phyloP scores from a whole-genome alignment of 2,329 filamentous ascomycete species.

The Berkeleyomyces rouxiae region DNA sequence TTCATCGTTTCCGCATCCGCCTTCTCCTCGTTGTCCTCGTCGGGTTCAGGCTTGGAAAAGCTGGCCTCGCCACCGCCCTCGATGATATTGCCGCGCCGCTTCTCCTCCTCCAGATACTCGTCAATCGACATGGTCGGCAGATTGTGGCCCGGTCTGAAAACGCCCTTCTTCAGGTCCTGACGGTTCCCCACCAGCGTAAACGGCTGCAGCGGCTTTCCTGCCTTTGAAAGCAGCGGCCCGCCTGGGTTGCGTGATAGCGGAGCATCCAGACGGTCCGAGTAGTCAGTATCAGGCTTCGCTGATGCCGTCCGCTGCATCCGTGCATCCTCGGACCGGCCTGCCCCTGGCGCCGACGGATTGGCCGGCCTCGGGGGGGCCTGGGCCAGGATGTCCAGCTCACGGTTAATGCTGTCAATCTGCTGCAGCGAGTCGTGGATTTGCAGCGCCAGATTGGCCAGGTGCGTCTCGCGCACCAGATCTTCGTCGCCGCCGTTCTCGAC shows the following conservation, averaged over 20 bases:
- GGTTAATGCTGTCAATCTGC: slow-evolving; percentile 68
- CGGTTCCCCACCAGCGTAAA: slow-evolving; percentile 73
- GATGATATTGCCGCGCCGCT: slow-evolving; percentile 68
- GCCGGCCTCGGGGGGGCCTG: slow-evolving; percentile 43
- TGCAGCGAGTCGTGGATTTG: slow-evolving; percentile 69
- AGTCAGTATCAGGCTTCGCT: slow-evolving; percentile 30
- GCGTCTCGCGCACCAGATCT: slow-evolving; percentile 60
- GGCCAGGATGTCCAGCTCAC: slow-evolving; percentile 69
- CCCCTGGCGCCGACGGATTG: slow-evolving; percentile 25
- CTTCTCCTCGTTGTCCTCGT: slow-evolving; percentile 83
- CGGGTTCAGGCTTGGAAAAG: slow-evolving; percentile 49
- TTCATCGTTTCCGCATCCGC: slow-evolving; percentile 86
- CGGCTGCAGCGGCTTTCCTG: slow-evolving; percentile 75
- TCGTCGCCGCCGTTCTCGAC: slow-evolving; percentile 53
- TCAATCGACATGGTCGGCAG: slow-evolving; percentile 96
- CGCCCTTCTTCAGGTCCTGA: slow-evolving; percentile 57
- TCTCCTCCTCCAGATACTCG: slow-evolving; percentile 90
- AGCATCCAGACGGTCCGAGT: slow-evolving; percentile 59
- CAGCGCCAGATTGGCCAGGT: slow-evolving; percentile 59
- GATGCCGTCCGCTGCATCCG: slow-evolving; percentile 19
- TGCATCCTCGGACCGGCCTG: slow-evolving; percentile 30
- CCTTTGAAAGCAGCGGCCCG: slow-evolving; percentile 59
- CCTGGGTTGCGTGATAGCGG: slow-evolving; percentile 35
- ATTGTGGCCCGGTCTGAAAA: slow-evolving; percentile 84
- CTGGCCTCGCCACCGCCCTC: slow-evolving; percentile 74